Percentiles rank a stretch among this genome's conserved stretches.
Evolutionary conservation across 2,329 filamentous ascomycete species (phyloP).

Genomic region (Verticillium nonalfalfae): DNA sequence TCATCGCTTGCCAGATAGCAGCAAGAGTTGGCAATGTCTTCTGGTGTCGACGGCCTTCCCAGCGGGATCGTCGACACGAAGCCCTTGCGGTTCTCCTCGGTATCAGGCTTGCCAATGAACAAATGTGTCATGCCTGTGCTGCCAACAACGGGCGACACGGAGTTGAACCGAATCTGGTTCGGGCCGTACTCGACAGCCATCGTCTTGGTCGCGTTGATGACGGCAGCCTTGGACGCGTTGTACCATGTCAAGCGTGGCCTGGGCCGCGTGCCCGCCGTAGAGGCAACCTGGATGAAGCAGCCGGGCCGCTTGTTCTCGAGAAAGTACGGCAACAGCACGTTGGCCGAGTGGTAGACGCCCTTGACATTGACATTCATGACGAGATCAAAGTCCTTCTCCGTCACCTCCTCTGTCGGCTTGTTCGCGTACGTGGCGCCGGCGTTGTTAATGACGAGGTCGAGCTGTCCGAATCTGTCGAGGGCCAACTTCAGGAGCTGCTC

Average conservation of each 20-base stretch:
- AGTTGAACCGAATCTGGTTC: conserved; percentile 67
- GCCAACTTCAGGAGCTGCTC: conserved; percentile 37
- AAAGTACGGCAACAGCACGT: conserved; percentile 55
- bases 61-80: conserved; percentile 9
- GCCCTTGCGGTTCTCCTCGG: conserved; percentile 46
- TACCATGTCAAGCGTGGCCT: conserved; percentile 63
- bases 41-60: conserved; percentile 32
- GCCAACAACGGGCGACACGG: conserved; percentile 62
- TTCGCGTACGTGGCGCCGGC: conserved; percentile 53
- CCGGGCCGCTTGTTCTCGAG: conserved; percentile 47
- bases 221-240: conserved; percentile 62
- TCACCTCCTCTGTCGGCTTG: conserved; percentile 58
- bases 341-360: conserved; percentile 54
- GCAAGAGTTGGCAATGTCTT: conserved; percentile 65
- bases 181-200: conserved; percentile 69
- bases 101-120: conserved; percentile 57
- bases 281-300: conserved; percentile 60
- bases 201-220: conserved; percentile 47
- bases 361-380: conserved; percentile 66
- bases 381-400: conserved; percentile 58
- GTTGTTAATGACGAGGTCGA: conserved; percentile 58
- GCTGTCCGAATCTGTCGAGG: conserved; percentile 37
- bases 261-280: conserved; percentile 53
- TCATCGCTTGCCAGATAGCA: conserved; percentile 68
- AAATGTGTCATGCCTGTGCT: conserved; percentile 54